These are phyloP conservation scores for Phaeoacremonium minimum DNA, from an alignment of 2,329 filamentous ascomycete genomes.

Conservation along the genomic window DNA sequence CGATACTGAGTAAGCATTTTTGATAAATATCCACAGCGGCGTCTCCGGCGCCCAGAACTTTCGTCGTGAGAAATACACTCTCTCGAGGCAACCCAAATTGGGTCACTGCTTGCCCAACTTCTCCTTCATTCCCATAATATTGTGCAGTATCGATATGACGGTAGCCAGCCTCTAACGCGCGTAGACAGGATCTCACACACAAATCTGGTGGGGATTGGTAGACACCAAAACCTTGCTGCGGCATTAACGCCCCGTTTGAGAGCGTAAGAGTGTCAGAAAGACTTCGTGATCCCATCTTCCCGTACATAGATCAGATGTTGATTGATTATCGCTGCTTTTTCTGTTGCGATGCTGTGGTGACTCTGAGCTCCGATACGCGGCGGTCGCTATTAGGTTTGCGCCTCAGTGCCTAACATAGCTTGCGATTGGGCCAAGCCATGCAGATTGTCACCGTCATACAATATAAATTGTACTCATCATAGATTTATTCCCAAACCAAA, in stretches of 20 bases:
- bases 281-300: no score
- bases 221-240: conserved; percentile 10
- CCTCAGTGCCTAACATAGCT: no score
- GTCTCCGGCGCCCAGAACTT: conserved; percentile 40
- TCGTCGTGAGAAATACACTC: conserved; percentile 59
- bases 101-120: conserved; percentile 56
- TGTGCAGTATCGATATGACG: conserved; percentile 58
- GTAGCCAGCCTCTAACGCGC: conserved; percentile 46
- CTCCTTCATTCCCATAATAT: conserved; percentile 58
- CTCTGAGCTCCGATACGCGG: no score
- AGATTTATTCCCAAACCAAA: no score
- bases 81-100: conserved; percentile 44
- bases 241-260: conserved; percentile 7
- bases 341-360: no score
- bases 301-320: no score
- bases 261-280: conserved; percentile 2
- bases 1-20: conserved; percentile 54
- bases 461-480: no score
- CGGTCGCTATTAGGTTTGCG: no score
- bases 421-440: no score
- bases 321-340: no score
- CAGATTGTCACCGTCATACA: no score
- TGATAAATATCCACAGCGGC: conserved; percentile 43
- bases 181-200: conserved; percentile 20
- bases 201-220: conserved; percentile 8